phyloP scores from a whole-genome alignment of 2,329 filamentous ascomycete species.

The Diaporthe vexans region DNA sequence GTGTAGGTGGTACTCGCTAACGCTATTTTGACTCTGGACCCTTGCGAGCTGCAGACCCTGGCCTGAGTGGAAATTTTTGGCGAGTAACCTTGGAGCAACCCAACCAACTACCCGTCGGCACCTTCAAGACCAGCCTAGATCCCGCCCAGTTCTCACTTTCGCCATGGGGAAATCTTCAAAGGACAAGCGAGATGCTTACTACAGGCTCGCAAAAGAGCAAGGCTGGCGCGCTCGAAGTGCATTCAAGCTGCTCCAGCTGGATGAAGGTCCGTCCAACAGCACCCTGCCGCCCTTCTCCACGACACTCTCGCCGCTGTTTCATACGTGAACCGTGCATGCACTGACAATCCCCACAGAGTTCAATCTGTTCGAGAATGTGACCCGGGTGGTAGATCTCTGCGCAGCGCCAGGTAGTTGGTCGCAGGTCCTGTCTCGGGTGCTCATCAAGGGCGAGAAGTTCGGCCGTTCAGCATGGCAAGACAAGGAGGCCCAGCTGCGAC shows the following conservation, averaged over 20 bases:
- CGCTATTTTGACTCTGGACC: conserved; percentile 16
- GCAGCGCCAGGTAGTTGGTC: conserved; percentile 98
- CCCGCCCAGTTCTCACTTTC: neutral
- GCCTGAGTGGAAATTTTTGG: conserved; percentile 35
- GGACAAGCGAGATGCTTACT: conserved; percentile 98
- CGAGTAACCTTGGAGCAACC: neutral
- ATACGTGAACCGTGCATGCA: conserved; percentile 26
- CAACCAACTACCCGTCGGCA: neutral
- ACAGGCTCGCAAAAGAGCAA: conserved; percentile 97
- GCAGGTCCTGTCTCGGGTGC: conserved; percentile 91
- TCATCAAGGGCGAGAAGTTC: conserved; percentile 95
- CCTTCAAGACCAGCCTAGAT: neutral
- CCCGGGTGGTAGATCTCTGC: conserved; percentile 94
- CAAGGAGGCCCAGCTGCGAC: conserved; percentile 76
- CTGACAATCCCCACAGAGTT: conserved; percentile 74
- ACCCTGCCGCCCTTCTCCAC: conserved; percentile 26
- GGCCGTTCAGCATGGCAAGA: conserved; percentile 90
- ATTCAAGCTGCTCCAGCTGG: conserved; percentile 96
- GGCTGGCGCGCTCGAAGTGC: conserved; percentile 97
- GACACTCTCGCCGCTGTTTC: conserved; percentile 17
- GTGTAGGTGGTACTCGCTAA: neutral
- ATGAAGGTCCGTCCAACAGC: conserved; percentile 71
- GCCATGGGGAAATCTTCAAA: conserved; percentile 97
- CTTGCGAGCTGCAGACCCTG: conserved; percentile 34
- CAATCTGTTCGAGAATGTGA: conserved; percentile 91